phyloP scores from a whole-genome alignment of 805 yeast genomes.

The Peterozyma toletana region DNA sequence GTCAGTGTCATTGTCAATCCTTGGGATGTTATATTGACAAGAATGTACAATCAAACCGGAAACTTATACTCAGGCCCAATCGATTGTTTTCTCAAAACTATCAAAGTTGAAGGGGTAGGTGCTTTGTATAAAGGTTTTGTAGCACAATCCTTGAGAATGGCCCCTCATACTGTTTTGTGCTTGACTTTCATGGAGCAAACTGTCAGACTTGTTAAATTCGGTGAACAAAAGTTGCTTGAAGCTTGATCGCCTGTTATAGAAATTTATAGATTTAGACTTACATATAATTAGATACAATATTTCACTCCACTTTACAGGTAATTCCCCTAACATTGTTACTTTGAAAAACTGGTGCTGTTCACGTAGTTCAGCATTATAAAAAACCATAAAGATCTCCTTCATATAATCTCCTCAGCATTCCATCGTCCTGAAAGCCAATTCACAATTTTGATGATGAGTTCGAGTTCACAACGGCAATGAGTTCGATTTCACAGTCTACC shows the following conservation, averaged over 20 bases:
- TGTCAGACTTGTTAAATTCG: conserved; percentile 47
- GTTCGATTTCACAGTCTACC: conserved; percentile 85
- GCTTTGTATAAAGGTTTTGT: conserved; percentile 94
- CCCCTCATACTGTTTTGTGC: conserved; percentile 89
- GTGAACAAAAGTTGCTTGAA: conserved; percentile 24
- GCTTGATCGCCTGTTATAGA: neutral
- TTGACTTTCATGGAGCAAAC: conserved; percentile 95
- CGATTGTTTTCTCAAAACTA: conserved; percentile 83
- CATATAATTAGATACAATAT: neutral
- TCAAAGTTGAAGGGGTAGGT: conserved; percentile 70
- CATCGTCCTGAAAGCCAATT: too few relatives aligned
- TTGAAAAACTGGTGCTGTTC: too few relatives aligned
- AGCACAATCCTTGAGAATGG: conserved; percentile 87
- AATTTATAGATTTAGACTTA: neutral
- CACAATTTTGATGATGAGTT: too few relatives aligned
- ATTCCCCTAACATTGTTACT: too few relatives aligned
- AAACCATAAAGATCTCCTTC: too few relatives aligned
- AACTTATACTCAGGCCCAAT: conserved; percentile 77
- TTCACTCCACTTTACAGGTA: neutral
- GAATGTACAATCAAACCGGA: conserved; percentile 93
- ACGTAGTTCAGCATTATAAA: too few relatives aligned
- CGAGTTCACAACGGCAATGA: conserved; percentile 68
- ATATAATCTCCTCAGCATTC: too few relatives aligned
- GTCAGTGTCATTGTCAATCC: conserved; percentile 97
- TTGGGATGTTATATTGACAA: conserved; percentile 90